These are phyloP conservation scores for Candida palmyrensis DNA, from an alignment of 805 yeast genomes.

Conservation along the genomic window DNA sequence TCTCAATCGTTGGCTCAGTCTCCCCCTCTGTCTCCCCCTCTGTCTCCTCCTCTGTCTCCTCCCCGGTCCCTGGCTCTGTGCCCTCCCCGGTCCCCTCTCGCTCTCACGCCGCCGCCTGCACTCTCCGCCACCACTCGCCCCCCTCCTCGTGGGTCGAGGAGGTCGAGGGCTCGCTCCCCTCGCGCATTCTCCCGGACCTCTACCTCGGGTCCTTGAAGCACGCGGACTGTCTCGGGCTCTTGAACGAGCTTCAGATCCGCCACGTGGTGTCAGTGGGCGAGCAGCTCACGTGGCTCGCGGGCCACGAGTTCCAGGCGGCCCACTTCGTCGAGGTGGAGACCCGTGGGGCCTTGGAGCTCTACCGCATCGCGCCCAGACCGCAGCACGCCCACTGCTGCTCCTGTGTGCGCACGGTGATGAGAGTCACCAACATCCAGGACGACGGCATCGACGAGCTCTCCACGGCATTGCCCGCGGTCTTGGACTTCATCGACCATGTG, in stretches of 20 bases:
- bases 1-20: too few relatives aligned
- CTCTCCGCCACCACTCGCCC: not conserved
- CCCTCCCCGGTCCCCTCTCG: not conserved
- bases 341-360: conserved; percentile 28
- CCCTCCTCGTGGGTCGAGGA: conserved; percentile 30
- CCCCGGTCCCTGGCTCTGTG: conserved; percentile 7
- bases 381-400: too few relatives aligned
- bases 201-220: conserved; percentile 82
- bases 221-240: conserved; percentile 65
- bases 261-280: conserved; percentile 88
- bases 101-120: not conserved
- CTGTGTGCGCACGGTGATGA: conserved; percentile 45
- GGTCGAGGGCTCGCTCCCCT: conserved; percentile 71
- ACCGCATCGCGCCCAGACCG: conserved; percentile 18
- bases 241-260: conserved; percentile 61
- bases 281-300: conserved; percentile 54
- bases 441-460: conserved; percentile 84
- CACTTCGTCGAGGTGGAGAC: conserved; percentile 19
- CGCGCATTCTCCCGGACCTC: conserved; percentile 74
- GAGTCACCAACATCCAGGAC: conserved; percentile 73
- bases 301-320: conserved; percentile 20
- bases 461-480: conserved; percentile 53
- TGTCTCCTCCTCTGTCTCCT: too few relatives aligned
- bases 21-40: too few relatives aligned
- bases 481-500: conserved; percentile 54